Evolutionary conservation across 805 yeast species (phyloP), one percentile per base, ranked within the genome.

Genomic region (Pichia exigua): DNA sequence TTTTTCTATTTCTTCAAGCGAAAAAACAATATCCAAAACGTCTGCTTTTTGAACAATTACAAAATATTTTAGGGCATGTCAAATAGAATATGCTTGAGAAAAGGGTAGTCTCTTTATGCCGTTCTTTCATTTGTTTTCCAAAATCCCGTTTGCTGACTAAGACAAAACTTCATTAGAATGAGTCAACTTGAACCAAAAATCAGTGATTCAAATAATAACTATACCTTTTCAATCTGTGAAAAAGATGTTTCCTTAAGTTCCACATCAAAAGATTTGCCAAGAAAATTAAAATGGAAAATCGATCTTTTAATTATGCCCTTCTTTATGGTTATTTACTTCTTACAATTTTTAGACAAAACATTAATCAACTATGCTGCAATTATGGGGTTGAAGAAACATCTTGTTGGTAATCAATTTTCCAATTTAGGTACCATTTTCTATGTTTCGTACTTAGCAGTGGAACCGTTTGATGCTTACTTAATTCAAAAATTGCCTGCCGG

Each of bases 371-470:
- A 28, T 30, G 47, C 40, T 18, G 15, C 47, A 17, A 21, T 30
- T 6, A n/a, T 44, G 40, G 40, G 47, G 17, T 18, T 44, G 20
- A 28, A 24, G 26, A 46, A 24, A 46, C 44, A 50, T 30, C 30
- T 50, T 15, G 38, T 27, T 26, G 50, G 50, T 9, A 50, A 46
- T 24, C 30, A 50, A 61, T 26, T 52, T 65, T 24, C 58, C 56
- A 47, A 40, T 51, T 50, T 59, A 12, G 65, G 63, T 49, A 73
- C 82, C 0, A 54, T 72, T 4, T 76, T 76, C 53, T 76, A 76
- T 57, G 65, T 73, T 44, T 79, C 78, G 1, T 78, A 75, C 59
- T 58, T 78, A 50, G 63, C 66, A 5, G 75, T 74, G 50, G 76
- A 75, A 51, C 80, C 79, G 2, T 69, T 75, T 27, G 64, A 71